Base-by-base conservation (phyloP, 2,329 filamentous ascomycete species). In the Pseudogymnoascus destructans region DNA sequence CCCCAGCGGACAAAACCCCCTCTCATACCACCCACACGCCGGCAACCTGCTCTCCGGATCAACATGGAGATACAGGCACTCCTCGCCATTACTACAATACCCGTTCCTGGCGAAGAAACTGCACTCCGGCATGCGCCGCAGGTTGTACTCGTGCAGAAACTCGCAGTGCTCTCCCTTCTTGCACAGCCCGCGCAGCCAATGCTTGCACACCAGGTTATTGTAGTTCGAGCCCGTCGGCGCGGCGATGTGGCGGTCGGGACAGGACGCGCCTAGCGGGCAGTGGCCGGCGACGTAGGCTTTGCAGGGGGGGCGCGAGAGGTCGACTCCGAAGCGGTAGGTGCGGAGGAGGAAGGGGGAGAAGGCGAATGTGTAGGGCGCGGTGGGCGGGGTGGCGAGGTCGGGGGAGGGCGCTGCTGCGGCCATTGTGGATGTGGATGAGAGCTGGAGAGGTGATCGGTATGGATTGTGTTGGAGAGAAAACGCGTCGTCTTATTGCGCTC, bases 141-240 rank as follows among this genome's bases (percentile, higher is more conserved):
- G 80, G 74, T 98, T 97, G 77, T 96, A 98, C 74, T 97, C 93
- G 78, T 98, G 93, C 55, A 97, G 78, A 68, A 97, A 98, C 75
- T 98, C 93, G 82, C 93, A 98, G 65, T 84, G 82, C 69, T 96
- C 86, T 67, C 92, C 93, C 74, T 97, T 97, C 71, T 98, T 98
- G 78, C 93, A 98, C 17, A 98, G 82, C 0, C 91, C 92, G 63
- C 95, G 88, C 68, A 97, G 84, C 85, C 93, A 97, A 78, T 97
- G 93, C 76, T 98, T 98, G 82, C 93, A 98, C 61, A 98, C 92
- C 13, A 97, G 82, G 69, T 81, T 87, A 74, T 86, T 88, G 70
- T 86, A 86, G 32, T 82, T 83, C 38, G 75, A 75, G 19, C 61
- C 62, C 13, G 59, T 65, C 40, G 63, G 63, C 9, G 62, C 76